Evolutionary conservation across 2,329 filamentous ascomycete genomes (phyloP), one percentile per base, ranked within the genome.

Genomic region (Ophiostoma sp.): DNA sequence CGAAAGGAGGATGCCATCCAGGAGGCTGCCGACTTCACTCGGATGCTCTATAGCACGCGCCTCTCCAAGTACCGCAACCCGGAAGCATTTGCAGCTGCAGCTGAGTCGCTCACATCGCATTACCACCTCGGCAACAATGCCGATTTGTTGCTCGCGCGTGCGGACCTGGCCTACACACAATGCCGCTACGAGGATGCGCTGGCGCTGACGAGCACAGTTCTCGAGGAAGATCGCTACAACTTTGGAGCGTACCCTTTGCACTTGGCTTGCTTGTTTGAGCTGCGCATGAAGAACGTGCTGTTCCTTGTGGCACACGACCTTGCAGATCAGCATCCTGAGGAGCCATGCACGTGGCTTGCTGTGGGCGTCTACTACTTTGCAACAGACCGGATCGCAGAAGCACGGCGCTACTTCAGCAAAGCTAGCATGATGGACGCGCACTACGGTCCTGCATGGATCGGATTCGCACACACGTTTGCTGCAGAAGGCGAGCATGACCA

Each of bases 401-500:
- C 96, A 9, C 88, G 95, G 11, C 88, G 94, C 52, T 99, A 95
- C 81, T 99, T 99, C 78, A 96, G 92, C 75, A 99, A 99, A 79
- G 91, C 96, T 4, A 96, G 92, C 72, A 90, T 98, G 82, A 94
- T 99, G 89, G 93, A 99, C 75, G 91, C 94, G 6, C 94, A 98
- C 79, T 99, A 97, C 74, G 94, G 94, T 0, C 92, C 95, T 0
- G 95, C 95, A 3, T 99, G 95, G 95, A 98, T 99, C 72, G 95
- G 96, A 1, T 99, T 99, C 76, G 95, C 95, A 0, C 96, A 99
- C 77, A 99, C 95, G 0, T 99, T 99, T 76, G 95, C 95, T 1
- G 93, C 93, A 11, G 95, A 99, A 77, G 95, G 95, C 66, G 95
- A 99, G 78, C 93, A 98, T 77, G 95, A 99, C 77, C 95, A 99